Evolutionary conservation across 2,329 filamentous ascomycete species (phyloP).

Genomic region (Penicillium hesseltinei): DNA sequence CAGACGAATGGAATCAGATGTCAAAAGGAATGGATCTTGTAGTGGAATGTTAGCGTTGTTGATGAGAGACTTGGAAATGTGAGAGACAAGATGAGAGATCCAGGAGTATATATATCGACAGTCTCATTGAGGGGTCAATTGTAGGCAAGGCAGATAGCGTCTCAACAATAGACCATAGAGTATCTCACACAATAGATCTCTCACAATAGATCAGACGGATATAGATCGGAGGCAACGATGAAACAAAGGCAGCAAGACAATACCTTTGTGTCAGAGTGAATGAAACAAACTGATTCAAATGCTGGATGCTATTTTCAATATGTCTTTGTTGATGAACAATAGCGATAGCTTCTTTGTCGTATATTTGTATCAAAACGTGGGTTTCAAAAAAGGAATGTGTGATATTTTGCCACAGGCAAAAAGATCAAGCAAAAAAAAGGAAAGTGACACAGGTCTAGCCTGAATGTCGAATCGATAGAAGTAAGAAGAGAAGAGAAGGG

Average conservation of each 20-base stretch:
- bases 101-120: constrained; percentile 4
- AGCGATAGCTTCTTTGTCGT: background rate
- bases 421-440: constrained; percentile 27
- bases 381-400: constrained; percentile 27
- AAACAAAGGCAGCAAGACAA: constrained; percentile 15
- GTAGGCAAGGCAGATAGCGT: background rate
- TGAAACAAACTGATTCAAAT: constrained; percentile 5
- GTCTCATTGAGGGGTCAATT: background rate
- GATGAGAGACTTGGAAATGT: background rate
- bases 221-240: background rate
- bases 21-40: constrained; percentile 23
- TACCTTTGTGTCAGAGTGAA: constrained; percentile 28
- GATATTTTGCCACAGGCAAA: constrained; percentile 37
- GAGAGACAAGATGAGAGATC: background rate
- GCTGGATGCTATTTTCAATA: background rate
- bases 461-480: constrained; percentile 28
- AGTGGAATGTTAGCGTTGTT: constrained; percentile 12
- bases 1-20: constrained; percentile 31
- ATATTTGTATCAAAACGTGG: background rate
- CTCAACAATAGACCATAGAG: background rate
- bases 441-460: constrained; percentile 39
- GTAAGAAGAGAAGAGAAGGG: constrained; percentile 18
- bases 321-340: constrained; percentile 5
- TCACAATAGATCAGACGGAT: background rate
- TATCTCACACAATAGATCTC: background rate